A percentile compares a stretch with the other conserved stretches of the same genome.
Conservation (phyloP, 176 grass and related monocot species). For the Oryza glumipatula region DNA sequence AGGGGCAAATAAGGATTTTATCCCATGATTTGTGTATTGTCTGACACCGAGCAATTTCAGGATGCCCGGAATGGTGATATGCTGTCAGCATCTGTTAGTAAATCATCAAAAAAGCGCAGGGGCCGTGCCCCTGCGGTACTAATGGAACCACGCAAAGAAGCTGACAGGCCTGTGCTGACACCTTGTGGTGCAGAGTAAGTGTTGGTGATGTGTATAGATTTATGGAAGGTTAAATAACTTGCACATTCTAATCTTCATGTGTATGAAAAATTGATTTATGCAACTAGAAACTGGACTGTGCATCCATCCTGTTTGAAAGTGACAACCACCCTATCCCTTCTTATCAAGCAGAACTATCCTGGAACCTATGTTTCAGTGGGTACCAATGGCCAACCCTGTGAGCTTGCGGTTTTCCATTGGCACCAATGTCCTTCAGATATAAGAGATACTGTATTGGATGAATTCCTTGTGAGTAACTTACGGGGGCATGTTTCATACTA, state of each 20-base stretch:
- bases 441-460: constrained; percentile 38
- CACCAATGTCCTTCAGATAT: constrained; percentile 43
- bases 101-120: constrained; percentile 36
- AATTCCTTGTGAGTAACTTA: constrained; percentile 60
- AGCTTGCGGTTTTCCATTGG: constrained; percentile 53
- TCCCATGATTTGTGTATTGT: constrained; percentile 18
- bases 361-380: constrained; percentile 46
- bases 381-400: constrained; percentile 24
- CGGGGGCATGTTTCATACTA: constrained; percentile 6
- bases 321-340: constrained; percentile 42
- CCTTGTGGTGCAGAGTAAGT: constrained; percentile 46
- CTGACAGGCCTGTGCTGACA: constrained; percentile 43
- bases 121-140: constrained; percentile 43
- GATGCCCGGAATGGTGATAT: constrained; percentile 22
- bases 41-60: constrained; percentile 43
- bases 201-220: background rate
- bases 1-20: too few relatives aligned
- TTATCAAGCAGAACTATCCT: constrained; percentile 53
- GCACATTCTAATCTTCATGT: constrained; percentile 20
- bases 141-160: constrained; percentile 45
- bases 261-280: constrained; percentile 24
- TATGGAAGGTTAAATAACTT: constrained; percentile 12
- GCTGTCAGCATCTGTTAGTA: constrained; percentile 31
- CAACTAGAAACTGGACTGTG: constrained; percentile 43
- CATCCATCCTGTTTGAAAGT: constrained; percentile 47